Base-by-base conservation (phyloP, 345 rosid genomes). In the Brassica juncea region DNA sequence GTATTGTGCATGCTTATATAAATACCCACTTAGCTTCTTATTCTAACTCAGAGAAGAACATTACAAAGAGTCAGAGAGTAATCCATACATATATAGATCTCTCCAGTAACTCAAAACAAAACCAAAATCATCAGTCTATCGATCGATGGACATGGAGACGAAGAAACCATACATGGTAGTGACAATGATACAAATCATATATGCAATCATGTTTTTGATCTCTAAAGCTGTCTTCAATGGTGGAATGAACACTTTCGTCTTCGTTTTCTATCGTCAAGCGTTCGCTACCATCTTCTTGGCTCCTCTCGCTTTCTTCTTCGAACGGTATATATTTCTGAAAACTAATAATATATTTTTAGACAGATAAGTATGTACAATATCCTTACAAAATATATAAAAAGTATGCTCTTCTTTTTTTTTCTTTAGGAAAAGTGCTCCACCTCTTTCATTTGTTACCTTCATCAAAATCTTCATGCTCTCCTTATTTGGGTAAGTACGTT, bases 191-290 rank as follows among this genome's bases (percentile, higher is more conserved):
- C 99, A 94, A 73, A 62, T 86, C n/a, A 89, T 94, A 39, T 94
- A 91, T 65, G 82, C 95, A 8, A 89, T 88, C 63, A 91, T 94
- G 99, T 90, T 94, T 89, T 82, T 94, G 86, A 77, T 94, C 81
- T 94, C 99, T 39, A 94, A 94, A 78, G 97, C 93, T 2, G 97
- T 88, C 35, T 92, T 94, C 80, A 83, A 90, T 77, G 89, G 84
- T 0, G 99, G 99, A 9, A 88, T 94, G 97, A 94, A 92, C 87
- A 91, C 84, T 69, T 92, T 86, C 65, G 86, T 94, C 73, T 92
- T 94, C 66, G 86, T 91, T 39, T 94, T 92, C 76, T 94, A 92
- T 60, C 85, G 98, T 35, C 98, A 94, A 70, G 94, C 99, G 9
- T 72, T 78, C 0, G 99, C 97, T 16, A 86, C 95, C 64, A 60